Evolutionary conservation across 306 rosid genomes (phyloP).

Genomic region (Malus domestica): DNA sequence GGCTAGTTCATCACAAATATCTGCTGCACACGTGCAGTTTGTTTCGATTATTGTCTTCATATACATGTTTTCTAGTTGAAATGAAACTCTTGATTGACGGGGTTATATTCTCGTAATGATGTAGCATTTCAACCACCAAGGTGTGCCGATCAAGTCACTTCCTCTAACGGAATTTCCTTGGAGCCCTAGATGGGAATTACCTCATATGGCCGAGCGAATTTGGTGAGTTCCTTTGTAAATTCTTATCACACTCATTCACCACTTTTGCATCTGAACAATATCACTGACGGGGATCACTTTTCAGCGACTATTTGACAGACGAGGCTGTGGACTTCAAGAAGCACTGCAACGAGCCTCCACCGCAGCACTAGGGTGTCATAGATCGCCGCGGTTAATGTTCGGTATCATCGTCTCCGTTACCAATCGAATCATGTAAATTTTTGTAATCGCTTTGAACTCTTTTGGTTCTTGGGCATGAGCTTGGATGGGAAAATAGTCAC

Average conservation of each 20-base stretch:
- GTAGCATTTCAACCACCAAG: constrained; percentile 70
- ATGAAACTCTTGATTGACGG: background rate
- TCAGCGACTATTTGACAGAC: constrained; percentile 70
- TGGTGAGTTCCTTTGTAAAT: constrained; percentile 40
- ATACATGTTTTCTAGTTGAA: background rate
- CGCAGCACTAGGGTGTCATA: constrained; percentile 13
- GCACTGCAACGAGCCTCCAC: constrained; percentile 64
- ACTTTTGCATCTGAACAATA: background rate
- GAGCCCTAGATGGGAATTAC: constrained; percentile 89
- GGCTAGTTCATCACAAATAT: background rate
- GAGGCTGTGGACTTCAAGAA: constrained; percentile 81
- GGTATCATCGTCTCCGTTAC: background rate
- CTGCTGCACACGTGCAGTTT: background rate
- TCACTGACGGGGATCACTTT: constrained; percentile 12
- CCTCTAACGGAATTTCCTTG: constrained; percentile 59
- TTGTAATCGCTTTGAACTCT: background rate
- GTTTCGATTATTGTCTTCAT: background rate
- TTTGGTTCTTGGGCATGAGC: background rate
- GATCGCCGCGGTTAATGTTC: background rate
- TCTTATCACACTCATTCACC: background rate
- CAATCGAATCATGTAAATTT: constrained; percentile 11
- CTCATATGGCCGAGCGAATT: constrained; percentile 65
- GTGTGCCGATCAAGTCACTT: constrained; percentile 61
- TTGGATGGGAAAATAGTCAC: constrained; percentile 2
- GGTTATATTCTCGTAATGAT: constrained; percentile 10